These are phyloP conservation scores for Lachancea fermentati DNA, from an alignment of 805 yeast genomes.

Conservation along the genomic window DNA sequence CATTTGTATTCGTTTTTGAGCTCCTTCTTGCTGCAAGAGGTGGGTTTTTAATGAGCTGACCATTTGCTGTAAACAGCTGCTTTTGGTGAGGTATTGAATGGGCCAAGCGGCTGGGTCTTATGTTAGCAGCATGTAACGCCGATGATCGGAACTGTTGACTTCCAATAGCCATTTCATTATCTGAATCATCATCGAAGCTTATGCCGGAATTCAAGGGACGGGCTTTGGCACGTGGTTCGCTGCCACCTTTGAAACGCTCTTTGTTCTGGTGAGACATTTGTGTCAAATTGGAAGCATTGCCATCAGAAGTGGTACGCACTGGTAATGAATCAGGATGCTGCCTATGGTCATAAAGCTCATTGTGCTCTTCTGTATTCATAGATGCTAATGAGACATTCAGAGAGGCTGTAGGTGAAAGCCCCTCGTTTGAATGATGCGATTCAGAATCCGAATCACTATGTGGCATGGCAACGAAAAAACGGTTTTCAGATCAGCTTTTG, in stretches of 20 bases:
- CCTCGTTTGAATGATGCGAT: conserved; percentile 7
- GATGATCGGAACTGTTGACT: conserved; percentile 2
- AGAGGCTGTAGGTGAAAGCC: conserved; percentile 22
- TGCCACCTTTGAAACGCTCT: background rate
- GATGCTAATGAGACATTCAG: conserved; percentile 30
- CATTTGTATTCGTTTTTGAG: conserved; percentile 28
- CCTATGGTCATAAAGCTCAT: conserved; percentile 43
- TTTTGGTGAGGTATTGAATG: conserved; percentile 42
- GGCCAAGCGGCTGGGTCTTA: conserved; percentile 23
- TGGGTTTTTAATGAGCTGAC: conserved; percentile 15
- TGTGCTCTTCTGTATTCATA: conserved; percentile 35
- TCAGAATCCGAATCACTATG: conserved; percentile 6
- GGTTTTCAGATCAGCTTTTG: background rate
- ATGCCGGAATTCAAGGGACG: conserved; percentile 4
- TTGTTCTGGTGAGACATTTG: background rate
- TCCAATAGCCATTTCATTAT: background rate
- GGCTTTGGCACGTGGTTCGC: background rate
- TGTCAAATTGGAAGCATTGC: background rate
- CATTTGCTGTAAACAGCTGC: conserved; percentile 33
- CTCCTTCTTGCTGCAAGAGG: conserved; percentile 13
- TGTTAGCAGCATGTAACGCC: conserved; percentile 7
- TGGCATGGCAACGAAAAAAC: background rate
- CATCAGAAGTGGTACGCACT: conserved; percentile 4
- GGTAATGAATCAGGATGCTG: conserved; percentile 36
- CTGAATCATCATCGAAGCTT: conserved; percentile 6